A percentile compares a stretch with the other conserved stretches of the same genome.
Evolutionary conservation across 768 basidiomycete genomes (phyloP).

Genomic region (Boletus insuetus): DNA sequence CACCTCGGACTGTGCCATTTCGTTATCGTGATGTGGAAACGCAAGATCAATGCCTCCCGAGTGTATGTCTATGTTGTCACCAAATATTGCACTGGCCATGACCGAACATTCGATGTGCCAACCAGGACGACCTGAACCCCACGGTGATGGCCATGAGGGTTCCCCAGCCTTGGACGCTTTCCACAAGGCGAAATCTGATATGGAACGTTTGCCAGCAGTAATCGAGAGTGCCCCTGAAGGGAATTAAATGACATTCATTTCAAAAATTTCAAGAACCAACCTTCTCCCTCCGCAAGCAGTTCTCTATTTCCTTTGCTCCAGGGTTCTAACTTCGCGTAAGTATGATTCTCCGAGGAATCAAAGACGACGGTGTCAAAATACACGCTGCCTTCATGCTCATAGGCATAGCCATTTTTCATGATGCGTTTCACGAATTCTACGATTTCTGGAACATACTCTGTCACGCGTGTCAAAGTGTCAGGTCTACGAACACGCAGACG

Average conservation of each 20-base stretch:
- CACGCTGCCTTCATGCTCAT: constrained; percentile 75
- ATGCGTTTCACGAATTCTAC: constrained; percentile 85
- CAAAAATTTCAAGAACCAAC: constrained; percentile 36
- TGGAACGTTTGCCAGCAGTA: constrained; percentile 66
- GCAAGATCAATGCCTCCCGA: constrained; percentile 95
- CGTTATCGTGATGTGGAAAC: constrained; percentile 99
- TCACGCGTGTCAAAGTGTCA: constrained; percentile 90
- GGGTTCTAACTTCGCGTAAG: constrained; percentile 93
- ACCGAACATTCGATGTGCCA: constrained; percentile 99
- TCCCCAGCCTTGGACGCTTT: constrained; percentile 96
- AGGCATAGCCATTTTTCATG: constrained; percentile 77
- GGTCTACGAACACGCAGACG: constrained; percentile 85
- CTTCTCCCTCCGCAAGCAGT: constrained; percentile 89
- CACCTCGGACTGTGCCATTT: constrained; percentile 96
- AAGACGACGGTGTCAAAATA: constrained; percentile 90
- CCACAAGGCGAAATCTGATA: constrained; percentile 96
- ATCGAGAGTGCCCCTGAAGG: constrained; percentile 54
- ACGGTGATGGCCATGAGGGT: constrained; percentile 93
- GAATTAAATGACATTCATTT: not conserved
- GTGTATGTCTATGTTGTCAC: constrained; percentile 87
- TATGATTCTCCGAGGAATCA: constrained; percentile 70
- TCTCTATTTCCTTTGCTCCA: constrained; percentile 95
- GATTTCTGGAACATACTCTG: constrained; percentile 96
- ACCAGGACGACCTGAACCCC: constrained; percentile 90
- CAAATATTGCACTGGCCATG: constrained; percentile 82